phyloP scores from a whole-genome alignment of 495 filamentous ascomycete species.

The Xanthoparmelia taractica region DNA sequence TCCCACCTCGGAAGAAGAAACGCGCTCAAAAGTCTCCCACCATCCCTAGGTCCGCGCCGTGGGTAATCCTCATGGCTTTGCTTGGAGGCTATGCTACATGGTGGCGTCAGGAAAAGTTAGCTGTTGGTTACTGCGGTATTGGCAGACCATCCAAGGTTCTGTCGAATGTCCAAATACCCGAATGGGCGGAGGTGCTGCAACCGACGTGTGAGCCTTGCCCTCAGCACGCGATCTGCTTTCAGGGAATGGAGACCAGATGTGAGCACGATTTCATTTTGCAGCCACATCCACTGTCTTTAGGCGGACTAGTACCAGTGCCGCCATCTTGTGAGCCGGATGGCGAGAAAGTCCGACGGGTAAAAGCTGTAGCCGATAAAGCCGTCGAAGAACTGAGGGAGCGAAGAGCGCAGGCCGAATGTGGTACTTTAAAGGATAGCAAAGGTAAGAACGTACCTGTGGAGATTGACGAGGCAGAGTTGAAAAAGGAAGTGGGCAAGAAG shows the following conservation, averaged over 20 bases:
- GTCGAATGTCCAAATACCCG: conserved; percentile 47
- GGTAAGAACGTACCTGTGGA: conserved; percentile 53
- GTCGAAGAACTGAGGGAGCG: conserved; percentile 81
- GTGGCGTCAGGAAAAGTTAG: conserved; percentile 90
- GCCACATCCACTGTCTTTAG: conserved; percentile 73
- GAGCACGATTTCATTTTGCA: conserved; percentile 81
- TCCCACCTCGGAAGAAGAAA: conserved; percentile 26
- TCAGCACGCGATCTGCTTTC: conserved; percentile 80
- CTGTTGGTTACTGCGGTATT: conserved; percentile 89
- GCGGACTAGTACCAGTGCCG: conserved; percentile 73
- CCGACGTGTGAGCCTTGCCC: conserved; percentile 90
- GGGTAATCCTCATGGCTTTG: conserved; percentile 57
- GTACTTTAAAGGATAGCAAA: conserved; percentile 57
- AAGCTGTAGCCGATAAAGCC: conserved; percentile 77
- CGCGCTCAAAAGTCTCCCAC: conserved; percentile 25
- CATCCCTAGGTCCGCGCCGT: conserved; percentile 47
- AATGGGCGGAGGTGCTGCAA: conserved; percentile 59
- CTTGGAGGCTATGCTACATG: conserved; percentile 66
- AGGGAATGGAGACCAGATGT: conserved; percentile 65
- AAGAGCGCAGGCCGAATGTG: conserved; percentile 84
- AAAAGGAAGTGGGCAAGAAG: conserved; percentile 62
- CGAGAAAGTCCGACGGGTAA: conserved; percentile 79
- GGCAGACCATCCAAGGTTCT: conserved; percentile 55
- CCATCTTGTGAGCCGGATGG: conserved; percentile 95
- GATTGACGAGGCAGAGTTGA: conserved; percentile 68